These are phyloP conservation scores for Penicillium nucicola DNA, from an alignment of 495 filamentous ascomycete species.

Conservation along the genomic window DNA sequence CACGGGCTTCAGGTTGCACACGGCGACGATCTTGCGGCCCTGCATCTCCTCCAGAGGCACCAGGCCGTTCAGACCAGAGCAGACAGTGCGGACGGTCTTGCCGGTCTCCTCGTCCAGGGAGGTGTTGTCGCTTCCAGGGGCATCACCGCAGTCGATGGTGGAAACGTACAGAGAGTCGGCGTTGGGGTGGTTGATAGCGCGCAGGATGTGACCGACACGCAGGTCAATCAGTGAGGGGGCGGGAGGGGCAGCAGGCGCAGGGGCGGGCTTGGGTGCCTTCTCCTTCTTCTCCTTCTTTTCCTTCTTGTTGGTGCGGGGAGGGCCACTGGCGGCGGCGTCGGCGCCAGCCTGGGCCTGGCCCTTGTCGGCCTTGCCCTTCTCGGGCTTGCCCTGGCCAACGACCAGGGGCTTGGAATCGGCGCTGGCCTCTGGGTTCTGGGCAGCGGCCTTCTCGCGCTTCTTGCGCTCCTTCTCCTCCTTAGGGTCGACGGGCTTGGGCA, in stretches of 20 bases:
- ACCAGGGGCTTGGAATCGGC: conserved; percentile 38
- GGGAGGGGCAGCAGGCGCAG: conserved; percentile 64
- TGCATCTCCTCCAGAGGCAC: conserved; percentile 95
- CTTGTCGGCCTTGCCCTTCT: conserved; percentile 50
- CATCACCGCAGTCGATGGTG: conserved; percentile 94
- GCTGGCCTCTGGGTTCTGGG: conserved; percentile 37
- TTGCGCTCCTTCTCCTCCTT: conserved; percentile 87
- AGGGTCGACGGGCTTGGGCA: conserved; percentile 74
- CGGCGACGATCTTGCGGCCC: conserved; percentile 85
- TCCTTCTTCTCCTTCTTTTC: conserved; percentile 86
- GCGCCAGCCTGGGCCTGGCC: conserved; percentile 28
- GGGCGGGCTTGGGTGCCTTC: conserved; percentile 61
- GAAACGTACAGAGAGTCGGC: conserved; percentile 94
- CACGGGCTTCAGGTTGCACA: conserved; percentile 97
- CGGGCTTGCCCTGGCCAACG: conserved; percentile 44
- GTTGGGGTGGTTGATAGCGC: conserved; percentile 91
- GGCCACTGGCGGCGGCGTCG: conserved; percentile 41
- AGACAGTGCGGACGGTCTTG: conserved; percentile 87
- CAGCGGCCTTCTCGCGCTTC: conserved; percentile 80
- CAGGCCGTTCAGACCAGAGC: conserved; percentile 91
- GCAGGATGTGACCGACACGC: conserved; percentile 93
- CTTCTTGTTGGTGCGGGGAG: conserved; percentile 43
- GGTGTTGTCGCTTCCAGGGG: conserved; percentile 81
- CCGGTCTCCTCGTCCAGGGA: conserved; percentile 72
- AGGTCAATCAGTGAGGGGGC: conserved; percentile 89